Evolutionary conservation across 371 early-diverging fungal species (phyloP).

Genomic region (Mortierella polycephala): DNA sequence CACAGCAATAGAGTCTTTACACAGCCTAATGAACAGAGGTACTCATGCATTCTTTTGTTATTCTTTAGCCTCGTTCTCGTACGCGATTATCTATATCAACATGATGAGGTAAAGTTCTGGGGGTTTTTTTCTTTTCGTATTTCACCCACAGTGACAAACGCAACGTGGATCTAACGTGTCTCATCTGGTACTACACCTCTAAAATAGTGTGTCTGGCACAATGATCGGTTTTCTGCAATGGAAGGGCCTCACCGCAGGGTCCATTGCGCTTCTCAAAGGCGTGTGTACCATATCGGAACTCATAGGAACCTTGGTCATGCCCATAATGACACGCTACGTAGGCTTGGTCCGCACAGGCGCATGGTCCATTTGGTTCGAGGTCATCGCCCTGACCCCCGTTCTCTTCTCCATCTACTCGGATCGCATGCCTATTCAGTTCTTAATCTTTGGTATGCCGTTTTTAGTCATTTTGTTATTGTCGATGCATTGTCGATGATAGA

Average conservation of each 20-base stretch:
- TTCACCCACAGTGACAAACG: neutral
- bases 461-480: neutral
- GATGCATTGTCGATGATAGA: too few relatives aligned
- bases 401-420: constrained; percentile 48
- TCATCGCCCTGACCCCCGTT: constrained; percentile 44
- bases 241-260: constrained; percentile 29
- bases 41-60: neutral
- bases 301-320: constrained; percentile 53
- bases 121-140: neutral
- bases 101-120: constrained; percentile 32
- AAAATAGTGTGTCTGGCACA: constrained; percentile 54
- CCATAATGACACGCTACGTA: constrained; percentile 37
- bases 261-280: constrained; percentile 42
- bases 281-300: constrained; percentile 40
- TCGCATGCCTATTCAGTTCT: constrained; percentile 26
- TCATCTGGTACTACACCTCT: too few relatives aligned
- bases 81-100: constrained; percentile 49
- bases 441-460: constrained; percentile 34
- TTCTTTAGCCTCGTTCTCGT: constrained; percentile 30
- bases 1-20: neutral
- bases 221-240: constrained; percentile 62
- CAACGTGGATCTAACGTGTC: too few relatives aligned
- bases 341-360: constrained; percentile 59
- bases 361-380: constrained; percentile 60
- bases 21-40: too few relatives aligned